These are phyloP conservation scores for Lathyrus tuberosus DNA, from an alignment of 306 rosid species.

Conservation along the genomic window DNA sequence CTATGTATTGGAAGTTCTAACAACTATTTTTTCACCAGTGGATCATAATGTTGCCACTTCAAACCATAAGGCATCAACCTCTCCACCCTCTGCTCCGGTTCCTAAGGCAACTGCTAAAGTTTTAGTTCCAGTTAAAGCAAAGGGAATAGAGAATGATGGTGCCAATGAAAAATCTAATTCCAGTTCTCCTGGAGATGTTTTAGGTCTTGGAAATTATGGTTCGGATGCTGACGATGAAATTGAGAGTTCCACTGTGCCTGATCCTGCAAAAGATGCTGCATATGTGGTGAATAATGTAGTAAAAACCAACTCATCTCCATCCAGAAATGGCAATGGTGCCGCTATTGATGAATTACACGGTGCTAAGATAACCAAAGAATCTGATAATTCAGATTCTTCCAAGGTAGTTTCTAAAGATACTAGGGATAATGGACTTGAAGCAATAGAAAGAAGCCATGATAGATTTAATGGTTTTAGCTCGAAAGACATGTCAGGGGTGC, in stretches of 20 bases:
- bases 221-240: slow-evolving; percentile 81
- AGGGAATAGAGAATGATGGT: slow-evolving; percentile 58
- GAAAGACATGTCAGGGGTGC: slow-evolving; percentile 39
- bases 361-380: slow-evolving; percentile 44
- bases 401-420: slow-evolving; percentile 46
- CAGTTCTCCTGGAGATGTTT: slow-evolving; percentile 77
- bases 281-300: slow-evolving; percentile 44
- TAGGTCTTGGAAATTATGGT: slow-evolving; percentile 96
- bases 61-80: slow-evolving; percentile 54
- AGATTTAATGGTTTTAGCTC: slow-evolving; percentile 49
- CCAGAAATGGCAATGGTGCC: slow-evolving; percentile 50
- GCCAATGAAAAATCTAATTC: slow-evolving; percentile 62
- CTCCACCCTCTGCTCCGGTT: slow-evolving; percentile 51
- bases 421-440: slow-evolving; percentile 44
- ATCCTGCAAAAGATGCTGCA: slow-evolving; percentile 44
- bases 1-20: slow-evolving; percentile 20
- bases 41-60: slow-evolving; percentile 48
- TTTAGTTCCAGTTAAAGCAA: slow-evolving; percentile 60
- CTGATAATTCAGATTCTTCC: slow-evolving; percentile 47
- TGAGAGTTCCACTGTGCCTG: slow-evolving; percentile 54
- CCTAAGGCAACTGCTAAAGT: slow-evolving; percentile 73
- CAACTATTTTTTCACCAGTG: slow-evolving; percentile 48
- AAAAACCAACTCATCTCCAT: slow-evolving; percentile 43
- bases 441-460: slow-evolving; percentile 48
- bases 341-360: slow-evolving; percentile 44